A percentile compares a stretch with the other conserved stretches of the same genome.
Conservation (phyloP, 805 yeast genomes). For the Teunomyces tritomae region DNA sequence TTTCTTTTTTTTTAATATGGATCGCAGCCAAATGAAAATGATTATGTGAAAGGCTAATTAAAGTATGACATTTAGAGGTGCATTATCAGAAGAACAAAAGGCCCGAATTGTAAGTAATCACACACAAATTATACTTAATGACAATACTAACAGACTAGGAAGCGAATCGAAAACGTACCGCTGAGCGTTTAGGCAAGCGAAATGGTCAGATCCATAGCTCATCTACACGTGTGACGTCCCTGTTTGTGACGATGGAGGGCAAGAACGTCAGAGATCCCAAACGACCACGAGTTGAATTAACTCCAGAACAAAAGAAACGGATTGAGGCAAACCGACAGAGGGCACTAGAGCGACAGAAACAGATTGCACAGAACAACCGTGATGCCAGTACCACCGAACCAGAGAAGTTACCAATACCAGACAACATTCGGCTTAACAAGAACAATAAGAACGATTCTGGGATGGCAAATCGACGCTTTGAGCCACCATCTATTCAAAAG, state of each 20-base stretch:
- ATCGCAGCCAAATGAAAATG: neutral
- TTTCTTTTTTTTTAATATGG: neutral
- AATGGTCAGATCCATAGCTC: conserved; percentile 1
- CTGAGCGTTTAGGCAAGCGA: conserved; percentile 51
- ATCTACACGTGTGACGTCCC: neutral
- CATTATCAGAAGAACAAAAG: conserved; percentile 1
- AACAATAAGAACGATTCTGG: conserved; percentile 11
- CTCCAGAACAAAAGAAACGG: conserved; percentile 48
- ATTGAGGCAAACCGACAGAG: conserved; percentile 53
- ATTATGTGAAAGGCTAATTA: neutral
- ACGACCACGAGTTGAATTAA: conserved; percentile 30
- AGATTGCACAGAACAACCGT: conserved; percentile 31
- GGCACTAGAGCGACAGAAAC: conserved; percentile 46
- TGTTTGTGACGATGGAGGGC: conserved; percentile 3
- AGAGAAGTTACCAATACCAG: neutral
- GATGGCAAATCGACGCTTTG: conserved; percentile 8
- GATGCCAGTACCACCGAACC: conserved; percentile 27
- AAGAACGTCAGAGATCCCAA: conserved; percentile 9
- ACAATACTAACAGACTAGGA: conserved; percentile 40
- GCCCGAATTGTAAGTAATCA: conserved; percentile 27
- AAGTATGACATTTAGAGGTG: neutral
- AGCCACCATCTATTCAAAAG: conserved; percentile 44
- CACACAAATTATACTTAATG: neutral
- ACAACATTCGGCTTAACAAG: conserved; percentile 11
- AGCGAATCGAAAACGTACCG: conserved; percentile 60